Evolutionary conservation across 805 yeast species (phyloP).

Genomic region (Priceomyces medius): DNA sequence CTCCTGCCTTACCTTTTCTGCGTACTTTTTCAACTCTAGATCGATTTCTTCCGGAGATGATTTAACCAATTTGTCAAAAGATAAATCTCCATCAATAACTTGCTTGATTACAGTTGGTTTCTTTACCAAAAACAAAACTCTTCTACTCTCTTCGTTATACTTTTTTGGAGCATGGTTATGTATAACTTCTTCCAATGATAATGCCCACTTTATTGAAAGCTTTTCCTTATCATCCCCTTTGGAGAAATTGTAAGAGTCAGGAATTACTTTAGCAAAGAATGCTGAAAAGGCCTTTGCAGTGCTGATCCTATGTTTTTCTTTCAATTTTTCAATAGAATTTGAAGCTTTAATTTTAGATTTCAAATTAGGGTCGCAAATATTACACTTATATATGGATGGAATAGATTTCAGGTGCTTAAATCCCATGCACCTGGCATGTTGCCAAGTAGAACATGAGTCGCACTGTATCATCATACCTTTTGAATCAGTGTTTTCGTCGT

Average conservation of each 20-base stretch:
- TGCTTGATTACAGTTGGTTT: slow-evolving; percentile 56
- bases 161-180: slow-evolving; percentile 33
- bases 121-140: slow-evolving; percentile 62
- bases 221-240: slow-evolving; percentile 24
- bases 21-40: slow-evolving; percentile 69
- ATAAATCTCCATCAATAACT: slow-evolving; percentile 52
- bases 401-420: slow-evolving; percentile 35
- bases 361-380: slow-evolving; percentile 37
- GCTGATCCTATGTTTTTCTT: slow-evolving; percentile 42
- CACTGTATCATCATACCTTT: slow-evolving; percentile 64
- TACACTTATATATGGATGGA: slow-evolving; percentile 54
- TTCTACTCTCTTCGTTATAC: slow-evolving; percentile 70
- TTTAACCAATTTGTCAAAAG: slow-evolving; percentile 57
- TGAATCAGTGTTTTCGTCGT: slow-evolving; percentile 54
- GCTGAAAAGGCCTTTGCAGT: slow-evolving; percentile 53
- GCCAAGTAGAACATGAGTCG: slow-evolving; percentile 69
- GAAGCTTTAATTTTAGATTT: slow-evolving; percentile 6
- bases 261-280: slow-evolving; percentile 42
- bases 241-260: slow-evolving; percentile 25
- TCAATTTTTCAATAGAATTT: slow-evolving; percentile 13
- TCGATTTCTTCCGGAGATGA: slow-evolving; percentile 77
- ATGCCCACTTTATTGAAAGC: slow-evolving; percentile 47
- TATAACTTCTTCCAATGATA: slow-evolving; percentile 51
- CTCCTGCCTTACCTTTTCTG: slow-evolving; percentile 68
- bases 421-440: slow-evolving; percentile 64